Evolutionary conservation across 805 yeast species (phyloP).

Genomic region (Candida sithepensis): DNA sequence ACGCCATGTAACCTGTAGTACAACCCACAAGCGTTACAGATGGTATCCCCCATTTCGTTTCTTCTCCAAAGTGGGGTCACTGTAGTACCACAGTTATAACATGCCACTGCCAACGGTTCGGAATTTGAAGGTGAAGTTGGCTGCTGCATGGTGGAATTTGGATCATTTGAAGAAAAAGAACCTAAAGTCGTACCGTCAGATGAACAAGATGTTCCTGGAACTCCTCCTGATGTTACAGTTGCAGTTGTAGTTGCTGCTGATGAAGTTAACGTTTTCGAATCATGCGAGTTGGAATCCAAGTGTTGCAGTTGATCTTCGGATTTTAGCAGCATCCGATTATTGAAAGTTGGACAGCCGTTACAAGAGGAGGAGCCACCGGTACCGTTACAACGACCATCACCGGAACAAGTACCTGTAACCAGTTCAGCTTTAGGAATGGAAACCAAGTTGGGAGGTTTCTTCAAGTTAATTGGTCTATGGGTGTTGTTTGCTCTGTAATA

Average conservation of each 20-base stretch:
- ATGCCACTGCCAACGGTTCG: conserved; percentile 62
- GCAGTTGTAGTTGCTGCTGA: neutral
- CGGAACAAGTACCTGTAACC: conserved; percentile 57
- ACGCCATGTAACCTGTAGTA: conserved; percentile 72
- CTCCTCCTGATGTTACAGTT: neutral
- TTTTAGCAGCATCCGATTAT: conserved; percentile 55
- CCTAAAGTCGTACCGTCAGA: neutral
- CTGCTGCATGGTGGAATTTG: too few species aligned
- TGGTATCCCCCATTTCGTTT: conserved; percentile 75
- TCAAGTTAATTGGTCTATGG: conserved; percentile 63
- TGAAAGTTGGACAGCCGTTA: conserved; percentile 78
- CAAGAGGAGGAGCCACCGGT: conserved; percentile 83
- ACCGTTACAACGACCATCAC: conserved; percentile 81
- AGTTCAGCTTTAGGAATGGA: conserved; percentile 34
- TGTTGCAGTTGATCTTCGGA: conserved; percentile 4
- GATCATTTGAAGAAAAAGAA: neutral
- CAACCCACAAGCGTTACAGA: conserved; percentile 86
- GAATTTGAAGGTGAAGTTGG: neutral
- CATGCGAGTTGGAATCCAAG: neutral
- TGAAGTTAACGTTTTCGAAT: neutral
- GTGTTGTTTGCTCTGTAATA: conserved; percentile 55
- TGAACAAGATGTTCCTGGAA: neutral
- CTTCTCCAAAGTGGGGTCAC: conserved; percentile 87
- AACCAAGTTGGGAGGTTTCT: conserved; percentile 52
- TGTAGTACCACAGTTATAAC: conserved; percentile 80